phyloP scores from a whole-genome alignment of 176 grass and related monocot genomes.

The Rhynchospora breviuscula region DNA sequence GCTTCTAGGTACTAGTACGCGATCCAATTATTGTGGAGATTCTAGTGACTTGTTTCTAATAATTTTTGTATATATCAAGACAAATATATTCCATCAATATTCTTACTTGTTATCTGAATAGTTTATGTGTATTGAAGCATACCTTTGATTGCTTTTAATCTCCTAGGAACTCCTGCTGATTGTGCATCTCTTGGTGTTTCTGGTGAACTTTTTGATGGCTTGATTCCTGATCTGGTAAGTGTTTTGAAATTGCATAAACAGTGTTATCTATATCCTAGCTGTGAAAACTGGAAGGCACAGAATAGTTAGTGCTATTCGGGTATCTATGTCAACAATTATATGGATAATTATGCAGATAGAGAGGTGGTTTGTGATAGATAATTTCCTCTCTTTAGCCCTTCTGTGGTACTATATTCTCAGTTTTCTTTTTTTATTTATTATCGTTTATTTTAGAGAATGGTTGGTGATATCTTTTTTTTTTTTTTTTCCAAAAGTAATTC shows the following conservation, averaged over 20 bases:
- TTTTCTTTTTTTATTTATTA: background rate
- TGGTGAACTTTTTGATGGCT: slow-evolving; percentile 81
- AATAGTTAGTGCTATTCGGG: background rate
- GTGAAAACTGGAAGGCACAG: background rate
- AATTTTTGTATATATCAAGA: background rate
- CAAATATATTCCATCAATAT: slow-evolving; percentile 8
- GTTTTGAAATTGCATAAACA: slow-evolving; percentile 9
- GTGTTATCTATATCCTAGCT: background rate
- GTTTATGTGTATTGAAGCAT: background rate
- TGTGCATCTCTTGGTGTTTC: slow-evolving; percentile 91
- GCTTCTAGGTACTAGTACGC: too few species aligned
- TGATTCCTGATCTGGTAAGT: slow-evolving; percentile 82
- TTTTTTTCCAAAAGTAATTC: background rate
- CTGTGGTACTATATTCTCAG: background rate
- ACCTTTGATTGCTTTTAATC: slow-evolving; percentile 3
- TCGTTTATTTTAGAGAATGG: background rate
- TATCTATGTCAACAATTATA: background rate
- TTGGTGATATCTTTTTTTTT: background rate
- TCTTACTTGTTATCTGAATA: slow-evolving; percentile 13
- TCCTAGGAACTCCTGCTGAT: slow-evolving; percentile 79
- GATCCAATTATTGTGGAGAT: background rate
- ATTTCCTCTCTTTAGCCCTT: background rate
- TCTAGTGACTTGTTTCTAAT: background rate
- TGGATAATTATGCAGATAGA: background rate
- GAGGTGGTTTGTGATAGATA: background rate